These are phyloP conservation scores for Paraconiothyrium sp. DNA, from an alignment of 2,329 filamentous ascomycete species.

Conservation along the genomic window DNA sequence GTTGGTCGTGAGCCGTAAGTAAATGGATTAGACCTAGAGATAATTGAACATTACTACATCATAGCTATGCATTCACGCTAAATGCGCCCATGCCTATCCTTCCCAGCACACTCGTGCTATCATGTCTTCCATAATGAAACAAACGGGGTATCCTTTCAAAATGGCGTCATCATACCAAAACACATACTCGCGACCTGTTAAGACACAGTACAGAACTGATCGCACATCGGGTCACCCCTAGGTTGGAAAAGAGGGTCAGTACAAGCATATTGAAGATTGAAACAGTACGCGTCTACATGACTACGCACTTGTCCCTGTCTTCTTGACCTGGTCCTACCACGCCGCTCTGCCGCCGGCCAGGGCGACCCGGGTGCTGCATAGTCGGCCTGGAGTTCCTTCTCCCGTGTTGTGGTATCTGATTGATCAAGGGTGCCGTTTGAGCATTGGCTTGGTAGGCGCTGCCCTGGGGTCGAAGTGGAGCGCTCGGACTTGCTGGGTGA, in stretches of 20 bases:
- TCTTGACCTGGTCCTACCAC: slow-evolving; percentile 30
- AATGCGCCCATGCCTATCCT: not conserved
- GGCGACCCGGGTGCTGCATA: slow-evolving; percentile 23
- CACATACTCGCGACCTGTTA: not conserved
- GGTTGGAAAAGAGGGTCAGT: not conserved
- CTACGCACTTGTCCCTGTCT: slow-evolving; percentile 45
- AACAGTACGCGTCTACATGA: slow-evolving; percentile 37
- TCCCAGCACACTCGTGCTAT: not conserved
- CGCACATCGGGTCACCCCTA: not conserved
- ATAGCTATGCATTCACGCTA: not conserved
- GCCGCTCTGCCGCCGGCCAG: slow-evolving; percentile 38
- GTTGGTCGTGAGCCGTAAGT: no score
- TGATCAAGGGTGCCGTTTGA: slow-evolving; percentile 21
- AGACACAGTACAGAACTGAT: not conserved
- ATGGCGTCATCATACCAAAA: not conserved
- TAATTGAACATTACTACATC: no score
- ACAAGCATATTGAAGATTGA: not conserved
- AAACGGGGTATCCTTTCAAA: not conserved
- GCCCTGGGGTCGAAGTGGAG: slow-evolving; percentile 36
- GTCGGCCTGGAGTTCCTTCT: slow-evolving; percentile 28
- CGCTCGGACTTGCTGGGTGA: slow-evolving; percentile 54
- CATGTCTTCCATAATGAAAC: not conserved
- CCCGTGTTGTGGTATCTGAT: slow-evolving; percentile 21
- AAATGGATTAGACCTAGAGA: no score
- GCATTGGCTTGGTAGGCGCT: slow-evolving; percentile 37